Percentiles rank a stretch among this genome's conserved stretches.
Conservation (phyloP, 2,329 filamentous ascomycete genomes). For the Aspergillus melleus region DNA sequence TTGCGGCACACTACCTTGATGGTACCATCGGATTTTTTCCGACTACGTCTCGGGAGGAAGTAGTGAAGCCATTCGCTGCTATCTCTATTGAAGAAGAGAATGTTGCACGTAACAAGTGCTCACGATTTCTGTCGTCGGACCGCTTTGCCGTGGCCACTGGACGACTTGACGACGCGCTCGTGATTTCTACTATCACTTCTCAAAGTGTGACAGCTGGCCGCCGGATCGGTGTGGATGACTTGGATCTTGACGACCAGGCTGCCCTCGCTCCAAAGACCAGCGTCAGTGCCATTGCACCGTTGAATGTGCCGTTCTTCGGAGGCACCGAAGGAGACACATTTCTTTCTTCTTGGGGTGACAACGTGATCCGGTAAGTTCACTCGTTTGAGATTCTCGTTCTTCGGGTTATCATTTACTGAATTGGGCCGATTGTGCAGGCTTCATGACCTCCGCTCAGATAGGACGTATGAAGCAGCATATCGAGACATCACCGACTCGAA, state of each 20-base stretch:
- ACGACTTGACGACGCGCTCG: slow-evolving; percentile 46
- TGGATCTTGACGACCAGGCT: slow-evolving; percentile 25
- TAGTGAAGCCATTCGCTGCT: slow-evolving; percentile 39
- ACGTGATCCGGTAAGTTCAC: slow-evolving; percentile 45
- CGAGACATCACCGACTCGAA: slow-evolving; percentile 58
- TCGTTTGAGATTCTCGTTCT: not conserved
- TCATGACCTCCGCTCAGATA: slow-evolving; percentile 60
- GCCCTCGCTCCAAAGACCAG: slow-evolving; percentile 24
- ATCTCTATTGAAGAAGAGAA: slow-evolving; percentile 21
- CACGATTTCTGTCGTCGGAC: slow-evolving; percentile 52
- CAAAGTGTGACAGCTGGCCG: slow-evolving; percentile 42
- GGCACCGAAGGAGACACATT: slow-evolving; percentile 52
- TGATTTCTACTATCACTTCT: slow-evolving; percentile 53
- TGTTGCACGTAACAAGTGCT: slow-evolving; percentile 47
- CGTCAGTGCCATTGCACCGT: slow-evolving; percentile 39
- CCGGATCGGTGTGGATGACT: slow-evolving; percentile 40
- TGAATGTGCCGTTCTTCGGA: slow-evolving; percentile 25
- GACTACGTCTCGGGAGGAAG: slow-evolving; percentile 31
- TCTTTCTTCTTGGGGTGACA: slow-evolving; percentile 61
- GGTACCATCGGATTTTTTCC: slow-evolving; percentile 50
- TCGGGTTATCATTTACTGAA: not conserved
- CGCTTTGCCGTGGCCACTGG: slow-evolving; percentile 53
- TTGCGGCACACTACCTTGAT: slow-evolving; percentile 55
- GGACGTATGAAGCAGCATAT: slow-evolving; percentile 51
- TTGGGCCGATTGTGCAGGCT: slow-evolving; percentile 40